Percentiles rank a stretch among this genome's conserved stretches.
These are phyloP conservation scores for Syzygium oleosum DNA, from an alignment of 345 rosid species.

Conservation along the genomic window DNA sequence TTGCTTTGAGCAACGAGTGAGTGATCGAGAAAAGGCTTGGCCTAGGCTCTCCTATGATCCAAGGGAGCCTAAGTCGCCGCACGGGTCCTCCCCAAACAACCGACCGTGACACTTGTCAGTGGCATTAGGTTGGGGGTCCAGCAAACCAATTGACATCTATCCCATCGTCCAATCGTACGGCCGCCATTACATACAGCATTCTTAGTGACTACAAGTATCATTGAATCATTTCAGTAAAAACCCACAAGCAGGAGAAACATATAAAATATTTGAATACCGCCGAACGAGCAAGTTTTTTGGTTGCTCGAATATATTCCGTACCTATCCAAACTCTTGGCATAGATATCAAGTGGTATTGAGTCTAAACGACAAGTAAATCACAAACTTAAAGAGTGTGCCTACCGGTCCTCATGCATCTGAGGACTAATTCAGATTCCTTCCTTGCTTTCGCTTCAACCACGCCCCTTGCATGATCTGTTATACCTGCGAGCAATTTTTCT, in stretches of 20 bases:
- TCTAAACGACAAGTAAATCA: not conserved
- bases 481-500: constrained; percentile 36
- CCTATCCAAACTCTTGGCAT: constrained; percentile 99
- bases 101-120: constrained; percentile 16
- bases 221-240: constrained; percentile 8
- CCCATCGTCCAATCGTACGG: constrained; percentile 63
- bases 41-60: too few species aligned
- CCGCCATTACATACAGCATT: constrained; percentile 78
- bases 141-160: constrained; percentile 44
- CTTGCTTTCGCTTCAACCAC: constrained; percentile 74
- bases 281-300: constrained; percentile 79
- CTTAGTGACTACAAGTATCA: constrained; percentile 59
- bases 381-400: constrained; percentile 2
- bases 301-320: constrained; percentile 88
- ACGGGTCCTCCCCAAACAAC: too few species aligned
- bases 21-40: too few species aligned
- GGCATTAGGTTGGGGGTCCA: constrained; percentile 34
- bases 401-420: constrained; percentile 83
- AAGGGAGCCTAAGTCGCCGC: too few species aligned
- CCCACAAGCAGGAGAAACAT: not conserved
- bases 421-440: constrained; percentile 68
- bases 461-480: constrained; percentile 57
- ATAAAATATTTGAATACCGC: constrained; percentile 35
- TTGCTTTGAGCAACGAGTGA: too few species aligned
- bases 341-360: not conserved